Percentiles rank a stretch among this genome's conserved stretches.
Conservation (phyloP, 495 filamentous ascomycete genomes). For the Penicillium dipodomyicola region DNA sequence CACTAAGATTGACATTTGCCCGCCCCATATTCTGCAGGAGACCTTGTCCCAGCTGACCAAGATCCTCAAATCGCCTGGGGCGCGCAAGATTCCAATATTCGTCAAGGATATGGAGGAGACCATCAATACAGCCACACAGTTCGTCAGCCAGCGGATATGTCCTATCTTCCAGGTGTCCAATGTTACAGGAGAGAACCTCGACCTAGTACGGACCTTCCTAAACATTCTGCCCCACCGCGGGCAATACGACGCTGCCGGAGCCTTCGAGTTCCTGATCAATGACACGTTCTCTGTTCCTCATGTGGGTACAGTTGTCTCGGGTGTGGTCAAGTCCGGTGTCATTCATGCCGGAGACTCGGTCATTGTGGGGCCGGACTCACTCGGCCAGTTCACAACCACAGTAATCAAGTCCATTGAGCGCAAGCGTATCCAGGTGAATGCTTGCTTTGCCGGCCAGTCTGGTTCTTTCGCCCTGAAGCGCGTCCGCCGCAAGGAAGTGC, state of each 20-base stretch:
- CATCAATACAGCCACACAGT: conserved; percentile 93
- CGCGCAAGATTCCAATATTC: conserved; percentile 96
- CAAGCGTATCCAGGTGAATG: conserved; percentile 87
- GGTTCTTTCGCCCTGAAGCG: conserved; percentile 88
- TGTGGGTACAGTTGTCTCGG: conserved; percentile 92
- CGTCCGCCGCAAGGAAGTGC: conserved; percentile 85
- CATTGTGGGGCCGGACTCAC: conserved; percentile 84
- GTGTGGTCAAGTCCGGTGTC: conserved; percentile 80
- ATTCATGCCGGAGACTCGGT: conserved; percentile 90
- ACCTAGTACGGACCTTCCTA: conserved; percentile 81
- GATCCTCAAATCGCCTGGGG: conserved; percentile 90
- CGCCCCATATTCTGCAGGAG: conserved; percentile 90
- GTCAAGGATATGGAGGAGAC: conserved; percentile 89
- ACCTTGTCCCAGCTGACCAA: conserved; percentile 88
- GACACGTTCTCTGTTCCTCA: conserved; percentile 99
- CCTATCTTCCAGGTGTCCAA: conserved; percentile 98
- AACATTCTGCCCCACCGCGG: conserved; percentile 96
- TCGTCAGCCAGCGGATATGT: conserved; percentile 91
- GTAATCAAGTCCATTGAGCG: conserved; percentile 91
- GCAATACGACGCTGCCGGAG: conserved; percentile 80
- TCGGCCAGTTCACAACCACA: conserved; percentile 89
- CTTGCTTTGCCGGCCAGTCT: conserved; percentile 86
- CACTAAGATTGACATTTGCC: conserved; percentile 98
- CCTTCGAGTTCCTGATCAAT: conserved; percentile 95
- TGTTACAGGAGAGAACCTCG: conserved; percentile 84